Percentiles rank a stretch among this genome's conserved stretches.
phyloP scores from a whole-genome alignment of 75 land plant species.

The Pseudotsuga menziesii region DNA sequence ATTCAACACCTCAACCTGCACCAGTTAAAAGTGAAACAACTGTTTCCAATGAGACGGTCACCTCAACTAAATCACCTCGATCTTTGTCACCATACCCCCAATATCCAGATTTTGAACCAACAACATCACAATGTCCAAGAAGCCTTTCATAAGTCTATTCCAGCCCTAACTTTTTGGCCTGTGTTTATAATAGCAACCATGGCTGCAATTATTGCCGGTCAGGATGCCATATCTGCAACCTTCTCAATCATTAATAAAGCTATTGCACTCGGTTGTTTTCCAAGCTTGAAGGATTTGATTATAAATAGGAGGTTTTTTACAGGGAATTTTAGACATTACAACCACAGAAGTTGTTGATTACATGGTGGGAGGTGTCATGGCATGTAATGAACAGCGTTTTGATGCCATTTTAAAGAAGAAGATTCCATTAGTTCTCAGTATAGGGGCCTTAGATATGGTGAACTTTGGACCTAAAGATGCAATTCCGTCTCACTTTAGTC shows the following conservation, averaged over 20 bases:
- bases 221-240: no score
- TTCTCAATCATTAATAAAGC: no score
- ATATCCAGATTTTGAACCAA: slow-evolving; percentile 52
- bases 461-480: slow-evolving; percentile 88
- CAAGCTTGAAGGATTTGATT: no score
- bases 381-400: slow-evolving; percentile 79
- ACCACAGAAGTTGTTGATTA: slow-evolving; percentile 97
- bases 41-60: not conserved
- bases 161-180: no score
- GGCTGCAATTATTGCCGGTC: no score
- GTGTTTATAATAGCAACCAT: no score
- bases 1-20: slow-evolving; percentile 26
- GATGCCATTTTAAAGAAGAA: slow-evolving; percentile 67
- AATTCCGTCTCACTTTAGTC: slow-evolving; percentile 61
- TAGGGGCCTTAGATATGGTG: slow-evolving; percentile 98
- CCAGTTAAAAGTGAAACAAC: slow-evolving; percentile 10
- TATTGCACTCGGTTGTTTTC: no score
- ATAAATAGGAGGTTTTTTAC: no score
- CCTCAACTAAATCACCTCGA: slow-evolving; percentile 8
- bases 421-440: slow-evolving; percentile 79
- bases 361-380: slow-evolving; percentile 95
- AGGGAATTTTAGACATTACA: slow-evolving; percentile 96
- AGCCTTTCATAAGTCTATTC: no score
- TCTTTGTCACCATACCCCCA: slow-evolving; percentile 42
- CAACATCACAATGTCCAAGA: slow-evolving; percentile 40